Conservation (phyloP, 1,284 basidiomycete species). For the Chondrostereum purpureum region DNA sequence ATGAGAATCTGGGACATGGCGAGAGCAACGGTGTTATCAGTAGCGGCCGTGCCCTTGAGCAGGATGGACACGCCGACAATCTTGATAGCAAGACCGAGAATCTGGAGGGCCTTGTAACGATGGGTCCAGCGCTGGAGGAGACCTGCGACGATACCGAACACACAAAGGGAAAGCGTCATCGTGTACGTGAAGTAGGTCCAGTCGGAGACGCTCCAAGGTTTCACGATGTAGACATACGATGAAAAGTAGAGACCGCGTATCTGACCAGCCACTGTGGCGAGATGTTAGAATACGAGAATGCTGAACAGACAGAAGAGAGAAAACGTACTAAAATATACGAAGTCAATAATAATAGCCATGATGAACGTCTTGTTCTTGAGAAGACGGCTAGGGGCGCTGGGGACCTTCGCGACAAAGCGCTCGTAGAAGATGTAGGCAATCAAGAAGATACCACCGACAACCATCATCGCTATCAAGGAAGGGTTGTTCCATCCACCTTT, state of each 20-base stretch:
- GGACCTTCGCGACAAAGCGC: constrained; percentile 8
- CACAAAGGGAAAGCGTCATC: constrained; percentile 11
- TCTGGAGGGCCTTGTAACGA: constrained; percentile 13
- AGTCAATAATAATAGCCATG: constrained; percentile 13
- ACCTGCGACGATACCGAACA: constrained; percentile 11
- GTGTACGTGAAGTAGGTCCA: constrained; percentile 15
- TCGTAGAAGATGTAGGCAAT: constrained; percentile 12
- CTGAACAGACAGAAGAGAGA: neutral
- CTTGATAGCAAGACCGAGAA: constrained; percentile 13
- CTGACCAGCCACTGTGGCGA: constrained; percentile 8
- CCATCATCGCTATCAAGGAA: constrained; percentile 11
- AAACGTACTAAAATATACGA: constrained; percentile 11
- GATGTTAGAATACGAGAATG: neutral
- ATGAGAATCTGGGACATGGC: constrained; percentile 19
- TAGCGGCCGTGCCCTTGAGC: constrained; percentile 14
- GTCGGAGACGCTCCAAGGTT: constrained; percentile 10
- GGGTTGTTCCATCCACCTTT: constrained; percentile 11
- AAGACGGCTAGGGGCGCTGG: constrained; percentile 11
- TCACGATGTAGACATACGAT: constrained; percentile 13
- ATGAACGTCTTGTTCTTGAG: constrained; percentile 14
- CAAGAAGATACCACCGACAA: constrained; percentile 11
- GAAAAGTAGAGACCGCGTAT: constrained; percentile 11
- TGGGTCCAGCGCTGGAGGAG: constrained; percentile 11
- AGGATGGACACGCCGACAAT: constrained; percentile 18
- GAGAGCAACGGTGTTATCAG: constrained; percentile 14